Evolutionary conservation across 139 green algal genomes (phyloP), one percentile per base, ranked within the genome.

Genomic region (Volvox africanus): DNA sequence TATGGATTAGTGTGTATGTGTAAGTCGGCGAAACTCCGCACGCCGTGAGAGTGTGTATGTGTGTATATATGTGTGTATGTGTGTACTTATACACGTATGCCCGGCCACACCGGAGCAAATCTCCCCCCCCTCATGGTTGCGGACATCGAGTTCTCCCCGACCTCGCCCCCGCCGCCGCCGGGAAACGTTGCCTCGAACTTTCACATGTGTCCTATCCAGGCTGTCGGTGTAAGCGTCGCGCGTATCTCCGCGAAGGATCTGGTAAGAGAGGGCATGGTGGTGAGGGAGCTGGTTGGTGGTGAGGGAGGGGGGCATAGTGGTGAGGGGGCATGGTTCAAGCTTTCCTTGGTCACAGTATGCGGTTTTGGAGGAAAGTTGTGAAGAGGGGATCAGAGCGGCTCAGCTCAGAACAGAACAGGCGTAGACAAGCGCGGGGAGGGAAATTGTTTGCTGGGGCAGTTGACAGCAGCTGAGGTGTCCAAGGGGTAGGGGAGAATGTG

Each of bases 231-330:
- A 71, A 76, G 90, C 30, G 67, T 99, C 32, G 92, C 94, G 13
- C 88, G 97, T 0, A 90, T 96, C 30, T 96, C 96, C 5, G 93
- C 92, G 14, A 83, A 93, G 19, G 96, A 98, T 71, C 79, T 96
- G 92, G 96, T 95, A 55, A 55, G 86, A 24, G n/a, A n/a, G n/a
- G n/a, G n/a, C n/a, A n/a, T n/a, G 93, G 62, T 30, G n/a, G 75
- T 2, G 76, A 17, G 44, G 65, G 16, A 6, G 65, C 21, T 73
- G 65, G 65, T 6, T 3, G 65, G 65, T 9, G 65, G 65, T 12
- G 65, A 3, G 65, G 21, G 24, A 12, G 65, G n/a, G n/a, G n/a
- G n/a, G n/a, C n/a, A n/a, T n/a, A 93, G 62, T 30, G n/a, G 75
- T 2, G 76, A 17, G 44, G 65, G 16, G 9, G 65, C 21, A n/a